Base-by-base conservation (phyloP, 2,329 filamentous ascomycete species). In the Epichloe sibirici region DNA sequence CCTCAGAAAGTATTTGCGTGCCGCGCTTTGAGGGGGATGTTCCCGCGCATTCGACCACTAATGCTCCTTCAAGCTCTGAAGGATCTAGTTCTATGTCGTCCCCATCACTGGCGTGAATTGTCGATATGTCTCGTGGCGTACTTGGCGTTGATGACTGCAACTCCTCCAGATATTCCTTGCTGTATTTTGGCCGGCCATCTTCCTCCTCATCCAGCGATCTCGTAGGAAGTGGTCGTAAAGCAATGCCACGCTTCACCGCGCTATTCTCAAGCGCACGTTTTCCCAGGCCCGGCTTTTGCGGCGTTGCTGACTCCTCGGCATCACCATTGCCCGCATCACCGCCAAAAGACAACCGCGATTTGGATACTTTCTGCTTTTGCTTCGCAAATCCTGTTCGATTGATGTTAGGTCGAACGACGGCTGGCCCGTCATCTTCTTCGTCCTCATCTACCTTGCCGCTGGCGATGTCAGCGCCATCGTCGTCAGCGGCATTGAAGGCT, bases 141-240 rank as follows among this genome's bases (percentile, higher is more conserved):
- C 83, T 88, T 0, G 89, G 90, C 0, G 90, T 96, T 12, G 88
- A 90, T 54, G 83, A 86, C 57, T 89, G 88, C 13, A 98, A 75
- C 65, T 95, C 88, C 37, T 87, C 83, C 21, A 98, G 75, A 58
- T 91, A 88, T 60, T 94, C 88, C 62, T 86, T 87, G 71, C 79
- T 94, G 66, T 98, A 97, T 54, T 73, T 85, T 0, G 89, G 90
- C 39, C 85, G 75, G 49, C 84, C 83, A 15, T 85, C 81, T 13
- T 87, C 82, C 11, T 69, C 70, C 13, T 82, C 77, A 5, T 74
- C 71, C 39, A 47, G 43, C 43, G 52, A 74, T 7, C 81, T 74
- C 52, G 81, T 66, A 0, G 81, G 81, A 0, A 88, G 66, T 56
- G 70, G 61, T 68, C 61, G 72, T 1, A 75, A 67, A 0, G 71